Percentiles rank a stretch among this genome's conserved stretches.
phyloP scores from a whole-genome alignment of 768 basidiomycete genomes.

The Roridomyces roridus region DNA sequence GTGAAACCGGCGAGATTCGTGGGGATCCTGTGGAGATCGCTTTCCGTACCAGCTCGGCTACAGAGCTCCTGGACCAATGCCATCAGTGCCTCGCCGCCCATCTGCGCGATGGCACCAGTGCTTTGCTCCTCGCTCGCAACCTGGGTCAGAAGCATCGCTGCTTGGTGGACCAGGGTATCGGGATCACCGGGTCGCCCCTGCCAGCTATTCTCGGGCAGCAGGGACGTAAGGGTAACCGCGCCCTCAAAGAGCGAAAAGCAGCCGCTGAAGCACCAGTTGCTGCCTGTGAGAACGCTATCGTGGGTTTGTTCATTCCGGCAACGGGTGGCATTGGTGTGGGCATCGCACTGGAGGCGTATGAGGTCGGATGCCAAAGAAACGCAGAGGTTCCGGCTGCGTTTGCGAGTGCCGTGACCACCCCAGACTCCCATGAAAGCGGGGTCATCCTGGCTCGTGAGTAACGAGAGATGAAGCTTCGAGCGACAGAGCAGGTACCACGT shows the following conservation, averaged over 20 bases:
- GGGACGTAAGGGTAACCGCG: constrained; percentile 50
- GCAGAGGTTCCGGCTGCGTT: constrained; percentile 44
- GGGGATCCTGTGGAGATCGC: constrained; percentile 19
- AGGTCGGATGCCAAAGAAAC: constrained; percentile 47
- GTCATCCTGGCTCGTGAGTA: constrained; percentile 39
- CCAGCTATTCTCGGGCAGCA: constrained; percentile 45
- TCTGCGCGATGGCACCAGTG: constrained; percentile 44
- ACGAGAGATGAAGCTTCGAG: constrained; percentile 51
- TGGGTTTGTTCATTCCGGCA: constrained; percentile 28
- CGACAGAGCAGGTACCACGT: constrained; percentile 54
- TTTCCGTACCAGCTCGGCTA: constrained; percentile 10
- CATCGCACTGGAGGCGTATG: constrained; percentile 49
- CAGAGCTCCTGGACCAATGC: constrained; percentile 36
- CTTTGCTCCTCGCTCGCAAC: constrained; percentile 40
- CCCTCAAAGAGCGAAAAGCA: constrained; percentile 55
- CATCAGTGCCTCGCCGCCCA: constrained; percentile 46
- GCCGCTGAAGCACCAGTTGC: constrained; percentile 49
- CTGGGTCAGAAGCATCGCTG: constrained; percentile 41
- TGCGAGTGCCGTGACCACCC: constrained; percentile 31
- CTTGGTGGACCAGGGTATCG: constrained; percentile 43
- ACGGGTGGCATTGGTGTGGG: constrained; percentile 34
- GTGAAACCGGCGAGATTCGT: background rate
- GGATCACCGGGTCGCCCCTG: constrained; percentile 44
- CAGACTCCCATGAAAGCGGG: constrained; percentile 19
- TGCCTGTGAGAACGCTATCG: constrained; percentile 35